These are phyloP conservation scores for Dichomitus squalens DNA, from an alignment of 1,284 basidiomycete species.

Conservation along the genomic window DNA sequence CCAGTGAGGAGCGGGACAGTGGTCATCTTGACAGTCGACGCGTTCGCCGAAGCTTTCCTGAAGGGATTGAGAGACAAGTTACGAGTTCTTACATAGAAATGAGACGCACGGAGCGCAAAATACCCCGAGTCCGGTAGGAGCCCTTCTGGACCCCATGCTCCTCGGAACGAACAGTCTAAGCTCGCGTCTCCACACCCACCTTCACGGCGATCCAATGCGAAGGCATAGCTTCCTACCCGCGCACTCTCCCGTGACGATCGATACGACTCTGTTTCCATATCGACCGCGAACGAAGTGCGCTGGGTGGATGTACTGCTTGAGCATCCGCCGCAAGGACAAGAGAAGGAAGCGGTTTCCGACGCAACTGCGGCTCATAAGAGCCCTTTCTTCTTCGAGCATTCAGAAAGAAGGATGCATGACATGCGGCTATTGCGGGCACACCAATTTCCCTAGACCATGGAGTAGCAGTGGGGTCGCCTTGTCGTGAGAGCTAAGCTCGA, in stretches of 20 bases:
- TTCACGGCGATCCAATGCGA: slow-evolving; percentile 66
- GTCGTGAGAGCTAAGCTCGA: background rate
- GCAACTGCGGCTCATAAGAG: slow-evolving; percentile 46
- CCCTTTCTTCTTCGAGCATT: slow-evolving; percentile 68
- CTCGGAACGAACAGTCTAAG: slow-evolving; percentile 88
- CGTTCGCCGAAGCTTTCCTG: slow-evolving; percentile 58
- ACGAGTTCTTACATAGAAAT: slow-evolving; percentile 44
- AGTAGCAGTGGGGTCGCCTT: slow-evolving; percentile 36
- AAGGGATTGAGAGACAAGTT: slow-evolving; percentile 1
- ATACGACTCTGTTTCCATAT: slow-evolving; percentile 62
- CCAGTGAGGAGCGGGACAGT: slow-evolving; percentile 45
- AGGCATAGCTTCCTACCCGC: slow-evolving; percentile 65
- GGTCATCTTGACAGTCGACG: slow-evolving; percentile 55
- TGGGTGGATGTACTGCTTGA: slow-evolving; percentile 31
- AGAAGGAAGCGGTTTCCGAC: slow-evolving; percentile 39
- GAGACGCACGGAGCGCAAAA: slow-evolving; percentile 59
- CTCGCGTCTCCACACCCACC: slow-evolving; percentile 79
- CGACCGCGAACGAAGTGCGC: slow-evolving; percentile 78
- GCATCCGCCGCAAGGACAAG: slow-evolving; percentile 48
- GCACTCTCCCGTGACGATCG: slow-evolving; percentile 74
- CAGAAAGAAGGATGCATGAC: slow-evolving; percentile 94
- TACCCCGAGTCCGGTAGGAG: slow-evolving; percentile 76
- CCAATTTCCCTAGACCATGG: slow-evolving; percentile 74
- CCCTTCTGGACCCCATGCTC: slow-evolving; percentile 88
- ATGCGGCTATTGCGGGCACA: slow-evolving; percentile 81